phyloP scores from a whole-genome alignment of 208 protist genomes.

The Naegleria lovaniensis region DNA sequence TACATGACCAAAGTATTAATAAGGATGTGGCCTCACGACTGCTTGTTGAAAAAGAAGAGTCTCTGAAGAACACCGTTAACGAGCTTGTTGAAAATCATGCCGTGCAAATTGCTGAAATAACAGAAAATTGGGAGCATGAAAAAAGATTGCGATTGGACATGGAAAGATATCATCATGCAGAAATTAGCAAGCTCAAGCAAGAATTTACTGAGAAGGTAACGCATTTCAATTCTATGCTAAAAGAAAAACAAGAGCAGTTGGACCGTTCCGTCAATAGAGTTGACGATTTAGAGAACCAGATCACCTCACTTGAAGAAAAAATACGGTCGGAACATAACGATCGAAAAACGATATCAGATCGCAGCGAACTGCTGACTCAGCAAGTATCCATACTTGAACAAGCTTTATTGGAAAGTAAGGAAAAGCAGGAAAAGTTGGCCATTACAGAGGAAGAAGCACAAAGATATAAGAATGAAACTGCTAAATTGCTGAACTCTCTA shows the following conservation, averaged over 20 bases:
- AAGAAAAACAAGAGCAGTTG: neutral
- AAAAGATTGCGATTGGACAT: neutral
- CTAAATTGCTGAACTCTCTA: neutral
- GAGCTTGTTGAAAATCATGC: neutral
- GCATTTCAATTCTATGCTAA: neutral
- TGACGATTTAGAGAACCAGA: neutral
- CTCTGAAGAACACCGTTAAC: neutral
- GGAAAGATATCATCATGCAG: neutral
- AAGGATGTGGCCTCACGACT: neutral
- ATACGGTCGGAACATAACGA: neutral
- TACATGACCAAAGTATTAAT: neutral
- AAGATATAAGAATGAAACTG: neutral
- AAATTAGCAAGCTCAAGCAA: neutral
- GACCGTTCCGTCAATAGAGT: neutral
- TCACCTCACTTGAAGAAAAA: neutral
- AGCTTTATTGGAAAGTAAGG: neutral
- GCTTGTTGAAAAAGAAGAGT: neutral
- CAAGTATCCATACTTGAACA: neutral
- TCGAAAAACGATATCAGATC: neutral
- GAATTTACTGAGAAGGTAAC: neutral
- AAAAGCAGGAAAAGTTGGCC: neutral
- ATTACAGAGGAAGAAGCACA: neutral
- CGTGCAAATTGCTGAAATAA: neutral
- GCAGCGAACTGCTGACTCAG: neutral
- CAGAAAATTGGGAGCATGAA: neutral